A percentile compares a stretch with the other conserved stretches of the same genome.
Evolutionary conservation across 2,329 filamentous ascomycete species (phyloP).

Genomic region (Neobulgaria alba): DNA sequence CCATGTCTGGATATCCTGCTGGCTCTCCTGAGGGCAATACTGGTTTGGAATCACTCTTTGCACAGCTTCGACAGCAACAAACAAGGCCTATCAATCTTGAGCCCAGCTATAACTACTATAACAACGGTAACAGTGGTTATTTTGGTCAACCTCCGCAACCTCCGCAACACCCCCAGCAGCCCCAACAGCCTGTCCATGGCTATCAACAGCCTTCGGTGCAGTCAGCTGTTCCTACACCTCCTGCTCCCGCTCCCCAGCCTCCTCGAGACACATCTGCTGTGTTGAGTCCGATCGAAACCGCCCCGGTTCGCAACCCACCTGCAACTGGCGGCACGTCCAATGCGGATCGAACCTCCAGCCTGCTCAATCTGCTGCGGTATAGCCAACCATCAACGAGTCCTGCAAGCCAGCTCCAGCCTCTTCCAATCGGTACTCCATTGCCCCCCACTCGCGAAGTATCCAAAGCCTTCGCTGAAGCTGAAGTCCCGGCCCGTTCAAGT

Average conservation of each 20-base stretch:
- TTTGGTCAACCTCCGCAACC: slow-evolving; percentile 18
- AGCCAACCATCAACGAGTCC: slow-evolving; percentile 36
- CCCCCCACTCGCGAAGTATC: slow-evolving; percentile 23
- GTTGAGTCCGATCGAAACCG: slow-evolving; percentile 44
- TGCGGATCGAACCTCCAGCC: slow-evolving; percentile 42
- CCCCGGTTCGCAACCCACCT: slow-evolving; percentile 34
- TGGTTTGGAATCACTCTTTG: slow-evolving; percentile 28
- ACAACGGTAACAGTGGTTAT: slow-evolving; percentile 19
- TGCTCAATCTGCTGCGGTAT: slow-evolving; percentile 59
- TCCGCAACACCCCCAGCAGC: slow-evolving; percentile 17
- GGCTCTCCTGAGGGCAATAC: slow-evolving; percentile 20
- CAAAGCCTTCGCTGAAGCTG: slow-evolving; percentile 16
- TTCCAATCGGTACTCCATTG: slow-evolving; percentile 25
- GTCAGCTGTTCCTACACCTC: slow-evolving; percentile 49
- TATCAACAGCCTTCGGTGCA: slow-evolving; percentile 50
- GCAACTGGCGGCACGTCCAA: slow-evolving; percentile 28
- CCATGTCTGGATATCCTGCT: slow-evolving; percentile 29
- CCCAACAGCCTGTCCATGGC: slow-evolving; percentile 23
- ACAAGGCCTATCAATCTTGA: slow-evolving; percentile 21
- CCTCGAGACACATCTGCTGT: slow-evolving; percentile 49
- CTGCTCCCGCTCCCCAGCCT: slow-evolving; percentile 38
- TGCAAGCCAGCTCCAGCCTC: slow-evolving; percentile 17
- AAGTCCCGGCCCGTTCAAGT: slow-evolving; percentile 14
- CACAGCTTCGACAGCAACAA: slow-evolving; percentile 27
- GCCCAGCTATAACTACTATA: slow-evolving; percentile 25